A percentile compares a stretch with the other conserved stretches of the same genome.
phyloP scores from a whole-genome alignment of 2,329 filamentous ascomycete genomes.

The Chaetomiaceae sp. region DNA sequence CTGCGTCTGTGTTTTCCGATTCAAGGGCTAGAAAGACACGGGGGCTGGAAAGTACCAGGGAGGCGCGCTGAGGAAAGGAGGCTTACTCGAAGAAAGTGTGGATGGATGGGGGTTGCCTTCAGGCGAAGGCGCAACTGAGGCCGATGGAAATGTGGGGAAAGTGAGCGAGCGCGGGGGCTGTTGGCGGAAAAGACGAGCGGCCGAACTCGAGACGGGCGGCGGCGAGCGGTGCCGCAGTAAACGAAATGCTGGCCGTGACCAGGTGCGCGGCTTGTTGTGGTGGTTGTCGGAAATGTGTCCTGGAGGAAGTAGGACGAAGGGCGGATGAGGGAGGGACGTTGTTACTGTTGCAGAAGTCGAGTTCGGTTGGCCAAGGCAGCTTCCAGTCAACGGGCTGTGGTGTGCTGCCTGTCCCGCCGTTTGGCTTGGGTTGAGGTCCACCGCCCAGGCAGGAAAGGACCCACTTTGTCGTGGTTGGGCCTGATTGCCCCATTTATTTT shows the following conservation, averaged over 20 bases:
- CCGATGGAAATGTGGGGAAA: background rate
- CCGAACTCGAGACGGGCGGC: too few relatives aligned
- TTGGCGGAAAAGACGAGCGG: background rate
- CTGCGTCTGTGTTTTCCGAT: too few relatives aligned
- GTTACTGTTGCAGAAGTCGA: background rate
- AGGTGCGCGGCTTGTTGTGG: too few relatives aligned
- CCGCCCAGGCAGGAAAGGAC: constrained; percentile 16
- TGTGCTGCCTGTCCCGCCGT: background rate
- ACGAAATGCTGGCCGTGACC: too few relatives aligned
- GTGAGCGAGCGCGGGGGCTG: background rate
- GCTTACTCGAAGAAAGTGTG: background rate
- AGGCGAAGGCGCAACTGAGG: background rate
- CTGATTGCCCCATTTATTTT: constrained; percentile 2
- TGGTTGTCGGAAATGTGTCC: too few relatives aligned
- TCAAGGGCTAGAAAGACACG: too few relatives aligned
- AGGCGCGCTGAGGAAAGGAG: background rate
- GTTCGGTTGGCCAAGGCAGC: constrained; percentile 4
- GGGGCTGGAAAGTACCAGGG: too few relatives aligned
- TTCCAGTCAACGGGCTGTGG: constrained; percentile 6
- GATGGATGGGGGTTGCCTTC: background rate
- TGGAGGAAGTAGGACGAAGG: too few relatives aligned
- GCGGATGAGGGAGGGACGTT: too few relatives aligned
- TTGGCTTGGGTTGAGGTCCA: background rate
- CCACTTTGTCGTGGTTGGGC: constrained; percentile 8
- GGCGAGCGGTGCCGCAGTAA: too few relatives aligned